Evolutionary conservation across 2,329 filamentous ascomycete species (phyloP).

Genomic region (Xylariomycetidae sp.): DNA sequence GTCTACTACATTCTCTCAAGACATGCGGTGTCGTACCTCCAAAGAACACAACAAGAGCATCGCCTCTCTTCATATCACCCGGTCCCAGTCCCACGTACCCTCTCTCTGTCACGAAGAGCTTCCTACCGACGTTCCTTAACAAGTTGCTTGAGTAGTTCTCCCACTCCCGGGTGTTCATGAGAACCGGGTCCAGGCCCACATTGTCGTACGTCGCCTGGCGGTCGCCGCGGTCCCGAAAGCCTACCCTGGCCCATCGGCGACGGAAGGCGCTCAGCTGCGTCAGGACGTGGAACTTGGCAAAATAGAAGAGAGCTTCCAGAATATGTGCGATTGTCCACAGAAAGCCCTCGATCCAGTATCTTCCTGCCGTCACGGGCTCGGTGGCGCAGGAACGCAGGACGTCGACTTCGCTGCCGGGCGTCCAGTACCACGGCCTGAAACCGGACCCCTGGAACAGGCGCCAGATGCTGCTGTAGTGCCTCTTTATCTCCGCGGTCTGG

Average conservation of each 20-base stretch:
- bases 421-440: slow-evolving; percentile 11
- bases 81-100: slow-evolving; percentile 28
- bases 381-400: slow-evolving; percentile 9
- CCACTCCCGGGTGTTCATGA: slow-evolving; percentile 4
- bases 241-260: slow-evolving; percentile 1
- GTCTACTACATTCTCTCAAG: slow-evolving; percentile 10
- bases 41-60: slow-evolving; percentile 23
- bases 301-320: slow-evolving; percentile 1
- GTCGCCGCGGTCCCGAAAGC: neutral
- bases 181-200: slow-evolving; percentile 2
- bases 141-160: slow-evolving; percentile 9
- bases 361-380: slow-evolving; percentile 7
- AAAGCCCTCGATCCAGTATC: slow-evolving; percentile 3
- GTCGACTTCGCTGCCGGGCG: slow-evolving; percentile 10
- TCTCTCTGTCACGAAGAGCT: slow-evolving; percentile 23
- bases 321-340: slow-evolving; percentile 3
- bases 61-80: slow-evolving; percentile 14
- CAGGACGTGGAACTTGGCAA: slow-evolving; percentile 1
- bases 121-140: slow-evolving; percentile 9
- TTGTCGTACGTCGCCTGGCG: neutral
- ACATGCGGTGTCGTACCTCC: slow-evolving; percentile 25
- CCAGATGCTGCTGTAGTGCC: slow-evolving; percentile 4
- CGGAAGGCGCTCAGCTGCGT: neutral
- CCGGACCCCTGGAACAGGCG: slow-evolving; percentile 9
- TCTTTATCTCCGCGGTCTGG: slow-evolving; percentile 1